A percentile compares a stretch with the other conserved stretches of the same genome.
phyloP scores from a whole-genome alignment of 1,284 basidiomycete genomes.

The Apiotrichum siamense region DNA sequence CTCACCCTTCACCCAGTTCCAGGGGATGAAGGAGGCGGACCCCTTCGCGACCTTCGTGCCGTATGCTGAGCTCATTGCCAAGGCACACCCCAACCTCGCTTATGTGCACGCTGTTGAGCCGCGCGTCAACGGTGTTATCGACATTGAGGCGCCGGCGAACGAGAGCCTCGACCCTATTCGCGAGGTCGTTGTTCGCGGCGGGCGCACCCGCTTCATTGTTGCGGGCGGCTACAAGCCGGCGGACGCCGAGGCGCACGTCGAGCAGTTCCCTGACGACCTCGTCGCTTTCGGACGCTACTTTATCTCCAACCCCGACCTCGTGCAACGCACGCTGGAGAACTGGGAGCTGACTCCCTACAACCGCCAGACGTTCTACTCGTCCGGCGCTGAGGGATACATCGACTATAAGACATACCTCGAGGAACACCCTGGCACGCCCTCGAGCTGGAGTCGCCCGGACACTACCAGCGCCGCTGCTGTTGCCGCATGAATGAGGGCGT shows the following conservation, averaged over 20 bases:
- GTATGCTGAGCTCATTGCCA: constrained; percentile 31
- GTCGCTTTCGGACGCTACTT: constrained; percentile 53
- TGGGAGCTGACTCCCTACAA: constrained; percentile 41
- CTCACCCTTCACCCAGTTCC: constrained; percentile 54
- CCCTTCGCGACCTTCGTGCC: constrained; percentile 47
- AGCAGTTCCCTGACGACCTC: constrained; percentile 45
- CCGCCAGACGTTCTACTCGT: constrained; percentile 29
- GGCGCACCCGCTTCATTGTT: constrained; percentile 46
- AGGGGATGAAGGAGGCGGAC: constrained; percentile 46
- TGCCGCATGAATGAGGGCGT: too few species aligned
- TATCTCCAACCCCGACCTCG: constrained; percentile 56
- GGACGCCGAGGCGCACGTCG: constrained; percentile 25
- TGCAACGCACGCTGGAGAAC: constrained; percentile 46
- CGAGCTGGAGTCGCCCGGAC: too few species aligned
- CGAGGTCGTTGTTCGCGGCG: background rate
- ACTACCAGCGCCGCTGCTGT: too few species aligned
- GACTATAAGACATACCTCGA: too few species aligned
- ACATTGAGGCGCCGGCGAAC: constrained; percentile 16
- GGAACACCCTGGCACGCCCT: too few species aligned
- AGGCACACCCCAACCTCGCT: constrained; percentile 53
- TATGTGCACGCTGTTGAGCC: constrained; percentile 58
- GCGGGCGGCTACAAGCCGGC: constrained; percentile 51
- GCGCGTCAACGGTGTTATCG: constrained; percentile 25
- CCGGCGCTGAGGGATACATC: constrained; percentile 22
- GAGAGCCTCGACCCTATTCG: constrained; percentile 13